Evolutionary conservation across 1,284 basidiomycete genomes (phyloP).

Genomic region (Malassezia psittaci): DNA sequence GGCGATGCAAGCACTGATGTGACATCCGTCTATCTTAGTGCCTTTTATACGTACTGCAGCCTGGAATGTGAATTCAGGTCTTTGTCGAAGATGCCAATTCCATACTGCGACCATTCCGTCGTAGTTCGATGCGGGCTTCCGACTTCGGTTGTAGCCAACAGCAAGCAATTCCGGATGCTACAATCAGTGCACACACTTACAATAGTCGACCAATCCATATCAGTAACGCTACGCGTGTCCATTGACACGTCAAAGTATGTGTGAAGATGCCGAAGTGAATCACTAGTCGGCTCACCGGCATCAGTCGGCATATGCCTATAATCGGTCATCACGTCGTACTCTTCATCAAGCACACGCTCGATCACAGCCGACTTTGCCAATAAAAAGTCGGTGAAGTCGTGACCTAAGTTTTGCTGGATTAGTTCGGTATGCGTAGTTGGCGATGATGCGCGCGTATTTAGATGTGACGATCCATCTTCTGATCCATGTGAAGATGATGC

Average conservation of each 20-base stretch:
- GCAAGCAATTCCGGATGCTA: conserved; percentile 90
- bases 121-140: conserved; percentile 59
- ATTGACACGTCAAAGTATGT: conserved; percentile 29
- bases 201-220: conserved; percentile 93
- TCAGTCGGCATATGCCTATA: conserved; percentile 69
- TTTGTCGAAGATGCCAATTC: conserved; percentile 86
- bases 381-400: conserved; percentile 85
- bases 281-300: conserved; percentile 1
- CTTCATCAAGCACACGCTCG: conserved; percentile 86
- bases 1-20: conserved; percentile 91
- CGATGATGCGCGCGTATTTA: conserved; percentile 9
- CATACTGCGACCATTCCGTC: conserved; percentile 94
- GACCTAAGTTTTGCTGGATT: conserved; percentile 64
- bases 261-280: conserved; percentile 20
- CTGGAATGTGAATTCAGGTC: conserved; percentile 95
- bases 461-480: conserved; percentile 19
- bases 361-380: conserved; percentile 90
- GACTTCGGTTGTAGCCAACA: conserved; percentile 94
- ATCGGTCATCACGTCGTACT: conserved; percentile 91
- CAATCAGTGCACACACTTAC: conserved; percentile 50
- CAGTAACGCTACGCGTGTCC: conserved; percentile 81
- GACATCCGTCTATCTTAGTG: conserved; percentile 68
- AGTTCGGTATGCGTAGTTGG: not conserved
- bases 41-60: conserved; percentile 60
- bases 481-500: conserved; percentile 51